phyloP scores from a whole-genome alignment of 2,329 filamentous ascomycete species.

The Fusarium pseudograminearum region DNA sequence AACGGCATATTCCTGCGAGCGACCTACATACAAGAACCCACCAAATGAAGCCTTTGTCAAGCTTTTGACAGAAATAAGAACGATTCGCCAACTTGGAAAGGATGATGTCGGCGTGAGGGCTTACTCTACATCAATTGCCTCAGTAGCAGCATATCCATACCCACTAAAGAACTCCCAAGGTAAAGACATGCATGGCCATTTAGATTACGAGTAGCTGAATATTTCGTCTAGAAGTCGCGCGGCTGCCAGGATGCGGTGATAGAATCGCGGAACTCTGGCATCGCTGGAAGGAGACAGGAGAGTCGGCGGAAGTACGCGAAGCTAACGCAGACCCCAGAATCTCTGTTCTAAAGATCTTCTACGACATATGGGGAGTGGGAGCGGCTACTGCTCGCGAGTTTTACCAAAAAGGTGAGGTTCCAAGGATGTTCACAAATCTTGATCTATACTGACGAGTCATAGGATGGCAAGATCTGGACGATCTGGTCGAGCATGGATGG shows the following conservation, averaged over 20 bases:
- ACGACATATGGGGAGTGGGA: slow-evolving; percentile 92
- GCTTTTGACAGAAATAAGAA: slow-evolving; percentile 79
- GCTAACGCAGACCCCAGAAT: slow-evolving; percentile 74
- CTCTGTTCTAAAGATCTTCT: slow-evolving; percentile 75
- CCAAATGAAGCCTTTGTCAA: slow-evolving; percentile 82
- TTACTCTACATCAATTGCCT: slow-evolving; percentile 88
- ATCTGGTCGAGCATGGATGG: slow-evolving; percentile 89
- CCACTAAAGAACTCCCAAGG: slow-evolving; percentile 56
- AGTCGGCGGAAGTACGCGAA: slow-evolving; percentile 72
- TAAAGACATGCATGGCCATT: slow-evolving; percentile 45
- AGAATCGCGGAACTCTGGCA: slow-evolving; percentile 84
- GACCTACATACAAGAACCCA: slow-evolving; percentile 75
- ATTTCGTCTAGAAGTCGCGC: slow-evolving; percentile 57
- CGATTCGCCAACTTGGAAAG: slow-evolving; percentile 74
- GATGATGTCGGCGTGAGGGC: slow-evolving; percentile 86
- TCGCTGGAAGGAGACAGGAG: slow-evolving; percentile 75
- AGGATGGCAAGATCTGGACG: slow-evolving; percentile 86
- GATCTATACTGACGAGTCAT: slow-evolving; percentile 8
- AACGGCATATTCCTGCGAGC: slow-evolving; percentile 79
- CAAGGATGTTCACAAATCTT: neutral
- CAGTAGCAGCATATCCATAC: slow-evolving; percentile 83
- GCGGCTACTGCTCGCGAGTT: slow-evolving; percentile 84
- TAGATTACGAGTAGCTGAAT: neutral
- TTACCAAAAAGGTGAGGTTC: slow-evolving; percentile 69
- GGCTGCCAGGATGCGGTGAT: slow-evolving; percentile 81